Evolutionary conservation across 1,284 basidiomycete genomes (phyloP), one percentile per base, ranked within the genome.

Genomic region (Rhodotorula sp.): DNA sequence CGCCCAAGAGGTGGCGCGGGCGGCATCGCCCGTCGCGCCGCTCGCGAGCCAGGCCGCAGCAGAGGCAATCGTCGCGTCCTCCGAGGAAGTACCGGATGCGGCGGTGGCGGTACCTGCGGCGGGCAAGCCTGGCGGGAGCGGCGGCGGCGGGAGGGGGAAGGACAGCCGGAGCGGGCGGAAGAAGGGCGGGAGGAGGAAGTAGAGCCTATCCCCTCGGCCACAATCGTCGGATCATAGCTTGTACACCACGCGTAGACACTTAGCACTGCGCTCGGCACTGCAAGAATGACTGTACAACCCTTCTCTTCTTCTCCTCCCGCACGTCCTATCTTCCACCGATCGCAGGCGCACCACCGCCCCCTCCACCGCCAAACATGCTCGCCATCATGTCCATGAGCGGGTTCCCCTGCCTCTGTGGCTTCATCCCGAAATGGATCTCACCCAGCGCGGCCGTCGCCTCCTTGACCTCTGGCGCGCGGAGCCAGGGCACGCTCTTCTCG

Each of bases 341-440:
- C 27, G 60, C 61, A 19, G 51, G 37, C 27, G 51, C 37, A 17
- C 39, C 39, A 3, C 67, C 54, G 21, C 64, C 68, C 32, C 74
- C 74, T 34, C 68, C 70, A 15, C 90, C 91, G 59, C 89, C 88
- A 64, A 94, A 89, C 80, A 95, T 84, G 3, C 88, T 89, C 12
- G 91, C 91, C 81, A 94, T 83, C 85, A 95, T 74, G 48, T 76
- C 75, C 69, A 71, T 71, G 17, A 94, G 82, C 22, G 92, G 89
- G 79, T 92, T 92, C n/a, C 85, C 87, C 72, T 89, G 88, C 54
- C 88, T 85, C 36, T 91, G 89, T 46, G 87, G 88, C 15, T 90
- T 88, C 64, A 94, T 88, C 19, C 88, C 88, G 82, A 94, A 94
- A 81, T 91, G 94, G 37, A 83, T 79, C 25, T 80, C 78, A 17